phyloP scores from a whole-genome alignment of 2,329 filamentous ascomycete species.

The Aspergillus aculeatus region DNA sequence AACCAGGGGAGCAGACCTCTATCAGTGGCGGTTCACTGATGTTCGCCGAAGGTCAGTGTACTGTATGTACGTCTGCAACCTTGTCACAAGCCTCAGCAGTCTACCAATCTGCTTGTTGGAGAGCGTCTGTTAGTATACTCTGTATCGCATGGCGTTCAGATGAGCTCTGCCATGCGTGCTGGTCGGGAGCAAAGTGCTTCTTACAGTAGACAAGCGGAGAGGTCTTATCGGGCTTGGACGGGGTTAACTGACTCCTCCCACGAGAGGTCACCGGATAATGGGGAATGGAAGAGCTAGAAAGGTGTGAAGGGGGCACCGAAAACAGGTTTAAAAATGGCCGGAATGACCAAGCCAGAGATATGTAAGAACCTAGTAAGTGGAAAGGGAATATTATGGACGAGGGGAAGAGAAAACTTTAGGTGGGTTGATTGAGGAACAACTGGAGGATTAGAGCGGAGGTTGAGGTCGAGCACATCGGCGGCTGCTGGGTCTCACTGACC shows the following conservation, averaged over 20 bases:
- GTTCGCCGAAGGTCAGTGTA: constrained; percentile 22
- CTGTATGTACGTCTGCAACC: constrained; percentile 11
- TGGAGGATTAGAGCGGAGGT: constrained; percentile 5
- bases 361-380: neutral
- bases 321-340: neutral
- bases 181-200: constrained; percentile 5
- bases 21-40: constrained; percentile 32
- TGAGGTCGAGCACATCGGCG: constrained; percentile 11
- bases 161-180: neutral
- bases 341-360: neutral
- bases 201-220: constrained; percentile 16
- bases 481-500: constrained; percentile 9
- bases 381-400: neutral
- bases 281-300: neutral
- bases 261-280: constrained; percentile 6
- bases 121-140: neutral
- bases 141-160: neutral
- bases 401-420: neutral
- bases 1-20: constrained; percentile 47
- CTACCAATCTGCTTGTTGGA: constrained; percentile 2
- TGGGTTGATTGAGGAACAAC: neutral
- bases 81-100: constrained; percentile 8
- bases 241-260: neutral
- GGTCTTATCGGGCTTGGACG: constrained; percentile 22
- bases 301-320: neutral